Conservation (phyloP, 345 rosid genomes). For the Eucalyptus polybractea region DNA sequence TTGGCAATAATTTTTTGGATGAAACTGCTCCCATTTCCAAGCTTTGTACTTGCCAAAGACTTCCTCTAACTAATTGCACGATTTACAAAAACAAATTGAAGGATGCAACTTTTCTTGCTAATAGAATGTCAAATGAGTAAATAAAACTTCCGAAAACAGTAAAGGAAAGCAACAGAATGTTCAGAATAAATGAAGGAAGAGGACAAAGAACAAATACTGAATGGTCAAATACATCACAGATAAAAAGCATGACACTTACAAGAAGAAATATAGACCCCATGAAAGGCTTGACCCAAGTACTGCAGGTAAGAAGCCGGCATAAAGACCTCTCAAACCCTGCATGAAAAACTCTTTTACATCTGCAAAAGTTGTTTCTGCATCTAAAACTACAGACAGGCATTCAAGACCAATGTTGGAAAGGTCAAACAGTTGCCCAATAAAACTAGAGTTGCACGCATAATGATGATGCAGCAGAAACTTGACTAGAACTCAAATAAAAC, state of each 20-base stretch:
- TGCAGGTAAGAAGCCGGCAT: slow-evolving; percentile 82
- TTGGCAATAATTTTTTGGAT: neutral
- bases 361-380: neutral
- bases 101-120: neutral
- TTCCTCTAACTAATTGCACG: neutral
- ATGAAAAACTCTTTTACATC: neutral
- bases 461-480: neutral
- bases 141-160: neutral
- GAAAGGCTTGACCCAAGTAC: slow-evolving; percentile 80
- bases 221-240: neutral
- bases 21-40: neutral
- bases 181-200: neutral
- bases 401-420: neutral
- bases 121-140: neutral
- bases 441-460: neutral
- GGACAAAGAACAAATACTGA: neutral
- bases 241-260: slow-evolving; percentile 27
- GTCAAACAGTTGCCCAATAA: neutral
- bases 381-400: neutral
- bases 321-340: slow-evolving; percentile 82
- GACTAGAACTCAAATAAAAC: neutral
- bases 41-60: neutral
- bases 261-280: slow-evolving; percentile 90
- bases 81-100: neutral
- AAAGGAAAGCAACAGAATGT: neutral